Conservation (phyloP, 768 basidiomycete genomes). For the Neoboletus subvelutipes region DNA sequence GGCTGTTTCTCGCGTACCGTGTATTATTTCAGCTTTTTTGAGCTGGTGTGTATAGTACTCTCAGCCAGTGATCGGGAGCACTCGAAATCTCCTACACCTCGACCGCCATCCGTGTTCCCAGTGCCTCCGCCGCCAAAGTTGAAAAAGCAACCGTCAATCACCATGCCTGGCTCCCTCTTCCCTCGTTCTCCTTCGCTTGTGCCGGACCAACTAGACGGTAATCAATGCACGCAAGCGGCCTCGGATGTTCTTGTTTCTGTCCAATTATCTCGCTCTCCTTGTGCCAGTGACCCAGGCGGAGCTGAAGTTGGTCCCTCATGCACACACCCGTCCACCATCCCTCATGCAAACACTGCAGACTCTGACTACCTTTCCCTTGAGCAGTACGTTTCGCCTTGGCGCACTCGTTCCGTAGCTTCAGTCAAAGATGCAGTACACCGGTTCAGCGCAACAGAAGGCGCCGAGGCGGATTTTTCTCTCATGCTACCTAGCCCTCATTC, state of each 20-base stretch:
- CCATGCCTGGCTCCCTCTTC: conserved; percentile 81
- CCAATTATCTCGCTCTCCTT: background rate
- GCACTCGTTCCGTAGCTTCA: conserved; percentile 37
- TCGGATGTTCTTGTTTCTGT: background rate
- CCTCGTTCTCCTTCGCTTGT: conserved; percentile 70
- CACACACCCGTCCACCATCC: conserved; percentile 3
- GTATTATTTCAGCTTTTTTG: conserved; percentile 1
- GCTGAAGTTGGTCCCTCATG: conserved; percentile 20
- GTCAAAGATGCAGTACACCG: conserved; percentile 50
- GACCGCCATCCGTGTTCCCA: conserved; percentile 8
- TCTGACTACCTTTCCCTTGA: conserved; percentile 8
- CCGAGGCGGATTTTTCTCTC: conserved; percentile 51
- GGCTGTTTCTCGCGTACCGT: background rate
- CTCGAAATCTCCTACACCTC: conserved; percentile 20
- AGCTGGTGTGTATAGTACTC: conserved; percentile 17
- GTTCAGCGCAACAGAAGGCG: conserved; percentile 43
- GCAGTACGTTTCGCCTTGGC: conserved; percentile 31
- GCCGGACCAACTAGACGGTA: conserved; percentile 34
- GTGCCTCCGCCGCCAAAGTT: conserved; percentile 34
- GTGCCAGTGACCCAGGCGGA: background rate
- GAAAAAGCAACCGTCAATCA: conserved; percentile 42
- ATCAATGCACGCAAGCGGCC: background rate
- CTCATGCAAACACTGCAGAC: background rate
- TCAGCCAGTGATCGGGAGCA: conserved; percentile 22
- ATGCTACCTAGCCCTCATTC: conserved; percentile 45